A percentile compares a stretch with the other conserved stretches of the same genome.
Conservation (phyloP, 2,329 filamentous ascomycete species). For the Verticillium isaacii region DNA sequence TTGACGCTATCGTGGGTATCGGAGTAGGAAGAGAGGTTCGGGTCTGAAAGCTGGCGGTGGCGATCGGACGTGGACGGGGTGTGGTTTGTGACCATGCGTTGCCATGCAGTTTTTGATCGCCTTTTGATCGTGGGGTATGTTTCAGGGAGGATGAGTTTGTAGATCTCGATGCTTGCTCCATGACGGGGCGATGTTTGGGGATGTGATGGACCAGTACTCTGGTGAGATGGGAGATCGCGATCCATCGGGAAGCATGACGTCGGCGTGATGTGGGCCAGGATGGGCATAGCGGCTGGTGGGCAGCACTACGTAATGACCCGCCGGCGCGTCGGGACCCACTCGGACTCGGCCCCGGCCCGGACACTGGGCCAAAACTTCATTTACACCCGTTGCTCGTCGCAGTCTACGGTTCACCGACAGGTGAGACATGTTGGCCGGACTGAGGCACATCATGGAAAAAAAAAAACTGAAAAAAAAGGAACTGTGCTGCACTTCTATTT, state of each 20-base stretch:
- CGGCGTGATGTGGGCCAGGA: not conserved
- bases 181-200: not conserved
- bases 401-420: too few species aligned
- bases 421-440: too few species aligned
- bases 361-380: not conserved
- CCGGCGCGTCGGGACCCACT: not conserved
- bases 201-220: not conserved
- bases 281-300: not conserved
- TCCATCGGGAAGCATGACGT: not conserved
- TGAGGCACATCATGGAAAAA: not conserved
- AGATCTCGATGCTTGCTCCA: not conserved
- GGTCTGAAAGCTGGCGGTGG: not conserved
- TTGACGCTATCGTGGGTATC: not conserved
- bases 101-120: not conserved
- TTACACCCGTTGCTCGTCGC: not conserved
- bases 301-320: not conserved
- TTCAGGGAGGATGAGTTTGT: not conserved
- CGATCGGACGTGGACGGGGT: not conserved
- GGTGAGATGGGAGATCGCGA: not conserved
- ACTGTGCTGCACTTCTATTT: not conserved
- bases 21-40: not conserved
- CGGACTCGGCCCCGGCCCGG: not conserved
- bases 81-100: not conserved
- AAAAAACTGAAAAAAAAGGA: not conserved
- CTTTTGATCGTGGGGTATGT: conserved; percentile 2